phyloP scores from a whole-genome alignment of 805 yeast genomes.

The Martiniozyma abietophila region DNA sequence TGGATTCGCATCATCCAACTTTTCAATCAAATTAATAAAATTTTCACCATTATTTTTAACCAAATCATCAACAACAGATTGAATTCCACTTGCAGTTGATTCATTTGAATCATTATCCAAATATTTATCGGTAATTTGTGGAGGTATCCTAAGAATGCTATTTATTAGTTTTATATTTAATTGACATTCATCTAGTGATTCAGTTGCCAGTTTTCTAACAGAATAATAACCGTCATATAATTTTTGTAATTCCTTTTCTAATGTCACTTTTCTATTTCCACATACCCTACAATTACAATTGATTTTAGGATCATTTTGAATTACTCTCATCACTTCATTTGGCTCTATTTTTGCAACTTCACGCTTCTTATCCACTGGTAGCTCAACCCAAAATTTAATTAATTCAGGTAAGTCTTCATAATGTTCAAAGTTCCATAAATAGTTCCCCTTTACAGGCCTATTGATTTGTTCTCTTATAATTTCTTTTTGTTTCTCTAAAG shows the following conservation, averaged over 20 bases:
- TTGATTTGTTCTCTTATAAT: constrained; percentile 15
- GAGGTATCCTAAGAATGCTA: constrained; percentile 19
- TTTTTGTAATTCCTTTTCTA: constrained; percentile 69
- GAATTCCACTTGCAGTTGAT: constrained; percentile 8
- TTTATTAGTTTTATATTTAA: constrained; percentile 20
- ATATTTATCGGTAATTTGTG: constrained; percentile 4
- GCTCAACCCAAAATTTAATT: constrained; percentile 55
- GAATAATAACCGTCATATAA: constrained; percentile 63
- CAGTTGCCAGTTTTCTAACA: constrained; percentile 26
- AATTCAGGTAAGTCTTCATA: constrained; percentile 44
- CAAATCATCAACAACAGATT: constrained; percentile 67
- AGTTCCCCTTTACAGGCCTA: constrained; percentile 17
- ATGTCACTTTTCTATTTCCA: constrained; percentile 60
- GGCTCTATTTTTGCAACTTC: constrained; percentile 58
- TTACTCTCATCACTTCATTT: constrained; percentile 54
- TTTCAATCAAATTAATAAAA: constrained; percentile 73
- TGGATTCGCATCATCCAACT: constrained; percentile 38
- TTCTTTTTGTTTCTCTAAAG: constrained; percentile 15
- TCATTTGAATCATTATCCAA: constrained; percentile 3
- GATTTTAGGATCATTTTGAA: constrained; percentile 49
- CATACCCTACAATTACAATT: constrained; percentile 69
- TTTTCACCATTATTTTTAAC: constrained; percentile 69
- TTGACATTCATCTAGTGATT: constrained; percentile 30
- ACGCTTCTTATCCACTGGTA: constrained; percentile 51
- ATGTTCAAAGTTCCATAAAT: constrained; percentile 28